Conservation (phyloP, 2,329 filamentous ascomycete genomes). For the Epicoccum nigrum region DNA sequence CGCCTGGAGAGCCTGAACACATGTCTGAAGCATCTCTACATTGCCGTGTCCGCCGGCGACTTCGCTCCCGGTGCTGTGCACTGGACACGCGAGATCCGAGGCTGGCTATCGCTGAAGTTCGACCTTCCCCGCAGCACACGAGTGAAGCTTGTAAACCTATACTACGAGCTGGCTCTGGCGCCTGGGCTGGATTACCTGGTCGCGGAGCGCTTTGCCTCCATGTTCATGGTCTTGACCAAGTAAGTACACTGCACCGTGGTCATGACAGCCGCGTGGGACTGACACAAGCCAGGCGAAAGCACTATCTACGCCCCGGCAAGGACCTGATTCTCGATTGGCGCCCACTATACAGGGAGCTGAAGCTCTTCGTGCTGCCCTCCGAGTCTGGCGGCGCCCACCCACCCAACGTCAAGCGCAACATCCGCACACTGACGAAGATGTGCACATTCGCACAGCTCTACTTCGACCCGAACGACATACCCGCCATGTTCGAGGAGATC, state of each 20-base stretch:
- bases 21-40: constrained; percentile 92
- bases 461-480: constrained; percentile 86
- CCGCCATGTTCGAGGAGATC: constrained; percentile 66
- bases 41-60: constrained; percentile 88
- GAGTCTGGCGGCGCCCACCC: constrained; percentile 73
- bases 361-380: constrained; percentile 83
- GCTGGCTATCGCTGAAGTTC: constrained; percentile 96
- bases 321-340: constrained; percentile 94
- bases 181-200: constrained; percentile 84
- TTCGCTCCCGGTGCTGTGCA: constrained; percentile 92
- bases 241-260: constrained; percentile 53
- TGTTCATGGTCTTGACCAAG: constrained; percentile 97
- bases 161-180: constrained; percentile 90
- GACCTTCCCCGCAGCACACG: constrained; percentile 87
- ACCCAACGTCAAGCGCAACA: constrained; percentile 67
- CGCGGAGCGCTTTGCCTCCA: constrained; percentile 90
- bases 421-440: constrained; percentile 81
- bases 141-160: constrained; percentile 83
- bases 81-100: constrained; percentile 95
- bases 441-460: constrained; percentile 90
- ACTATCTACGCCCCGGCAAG: constrained; percentile 88
- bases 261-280: constrained; percentile 18
- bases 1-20: constrained; percentile 80
- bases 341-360: constrained; percentile 90
- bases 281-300: constrained; percentile 73